Base-by-base conservation (phyloP, 306 rosid genomes). In the Dalbergia cultrata region DNA sequence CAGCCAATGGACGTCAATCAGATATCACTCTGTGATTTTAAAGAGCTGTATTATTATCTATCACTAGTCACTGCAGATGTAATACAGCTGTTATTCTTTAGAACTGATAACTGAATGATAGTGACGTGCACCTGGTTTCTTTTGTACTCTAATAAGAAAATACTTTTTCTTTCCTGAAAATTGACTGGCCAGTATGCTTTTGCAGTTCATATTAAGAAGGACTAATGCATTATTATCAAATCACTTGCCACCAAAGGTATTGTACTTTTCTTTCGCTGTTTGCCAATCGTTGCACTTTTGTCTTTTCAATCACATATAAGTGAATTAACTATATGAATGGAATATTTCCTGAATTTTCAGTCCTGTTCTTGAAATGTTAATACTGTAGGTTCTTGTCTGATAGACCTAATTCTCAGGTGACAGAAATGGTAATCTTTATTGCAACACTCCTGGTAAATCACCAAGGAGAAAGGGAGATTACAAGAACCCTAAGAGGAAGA, bases 201-300 rank as follows among this genome's bases (percentile, higher is more conserved):
- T 91, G 88, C 97, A 95, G 97, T 95, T 93, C 84, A 93, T 95
- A 77, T 87, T 93, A 79, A 88, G 97, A 77, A 88, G 99, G 87
- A 95, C 97, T 50, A 93, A 93, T 82, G 97, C 95, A 54, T 86
- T 95, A 61, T 81, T 95, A 70, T 95, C 99, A 52, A 95, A 95
- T 81, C 99, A 93, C 85, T 84, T 93, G 79, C 99, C 99, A 83
- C 99, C 99, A 76, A 95, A 93, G 97, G 99, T 95, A 89, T 61
- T 52, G 3, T 44, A 67, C 41, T 76, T 78, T 76, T 72, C 66
- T 69, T 84, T 21, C 76, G 72, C 57, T 80, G 56, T 56, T 65
- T 58, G 70, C 76, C 50, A 34, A 52, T 35, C 45, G 47, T 75
- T 78, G 52, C 74, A 65, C 52, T 21, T 43, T 69, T 68, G 71